Percentiles rank a stretch among this genome's conserved stretches.
Conservation (phyloP, 345 rosid species). For the Xanthoceras sorbifolium region DNA sequence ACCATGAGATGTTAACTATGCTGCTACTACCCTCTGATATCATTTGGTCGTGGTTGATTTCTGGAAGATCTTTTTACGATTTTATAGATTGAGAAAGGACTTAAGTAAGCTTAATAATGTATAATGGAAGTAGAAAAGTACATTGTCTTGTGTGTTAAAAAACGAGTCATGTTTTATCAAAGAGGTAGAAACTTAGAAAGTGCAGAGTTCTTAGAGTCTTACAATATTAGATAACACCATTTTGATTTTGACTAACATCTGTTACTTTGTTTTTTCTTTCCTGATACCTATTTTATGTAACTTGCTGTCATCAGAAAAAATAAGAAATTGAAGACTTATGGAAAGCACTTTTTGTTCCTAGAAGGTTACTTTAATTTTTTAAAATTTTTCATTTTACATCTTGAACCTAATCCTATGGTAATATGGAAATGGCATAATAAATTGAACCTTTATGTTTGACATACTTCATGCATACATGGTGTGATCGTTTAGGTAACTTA, state of each 20-base stretch:
- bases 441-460: not conserved
- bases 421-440: not conserved
- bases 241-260: not conserved
- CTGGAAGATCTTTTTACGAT: not conserved
- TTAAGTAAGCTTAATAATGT: not conserved
- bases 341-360: not conserved
- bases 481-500: not conserved
- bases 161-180: not conserved
- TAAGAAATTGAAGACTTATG: not conserved
- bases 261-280: not conserved
- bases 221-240: not conserved
- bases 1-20: not conserved
- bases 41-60: not conserved
- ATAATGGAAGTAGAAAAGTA: not conserved
- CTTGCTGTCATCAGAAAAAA: not conserved
- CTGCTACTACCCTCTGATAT: not conserved
- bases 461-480: not conserved
- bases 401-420: no score
- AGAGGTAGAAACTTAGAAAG: not conserved
- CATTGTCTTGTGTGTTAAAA: not conserved
- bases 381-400: not conserved
- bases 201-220: not conserved
- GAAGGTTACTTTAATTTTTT: not conserved
- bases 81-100: conserved; percentile 7
- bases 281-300: not conserved